Conservation (phyloP, 805 yeast species). For the Kregervanrija fluxuum region DNA sequence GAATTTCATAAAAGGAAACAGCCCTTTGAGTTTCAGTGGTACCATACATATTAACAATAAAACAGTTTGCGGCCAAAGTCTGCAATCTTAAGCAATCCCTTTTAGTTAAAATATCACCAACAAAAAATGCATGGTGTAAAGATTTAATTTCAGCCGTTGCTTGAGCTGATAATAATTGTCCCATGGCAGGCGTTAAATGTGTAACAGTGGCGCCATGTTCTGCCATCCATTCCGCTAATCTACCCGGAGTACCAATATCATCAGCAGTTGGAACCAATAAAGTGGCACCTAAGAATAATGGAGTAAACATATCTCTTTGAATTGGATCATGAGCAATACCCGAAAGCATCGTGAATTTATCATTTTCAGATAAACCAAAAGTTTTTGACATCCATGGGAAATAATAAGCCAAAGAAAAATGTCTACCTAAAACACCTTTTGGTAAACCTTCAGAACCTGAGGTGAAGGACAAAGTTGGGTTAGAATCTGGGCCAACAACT, state of each 20-base stretch:
- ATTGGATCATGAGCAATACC: slow-evolving; percentile 99
- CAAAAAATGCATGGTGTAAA: slow-evolving; percentile 94
- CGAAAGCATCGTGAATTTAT: slow-evolving; percentile 92
- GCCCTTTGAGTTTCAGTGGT: slow-evolving; percentile 99
- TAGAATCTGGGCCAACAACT: slow-evolving; percentile 93
- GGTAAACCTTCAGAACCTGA: slow-evolving; percentile 98
- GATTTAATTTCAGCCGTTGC: slow-evolving; percentile 81
- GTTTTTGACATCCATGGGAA: slow-evolving; percentile 97
- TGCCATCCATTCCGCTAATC: slow-evolving; percentile 95
- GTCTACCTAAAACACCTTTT: slow-evolving; percentile 97
- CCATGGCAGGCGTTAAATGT: slow-evolving; percentile 99
- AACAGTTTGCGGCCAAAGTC: slow-evolving; percentile 81
- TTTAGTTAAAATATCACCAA: slow-evolving; percentile 95
- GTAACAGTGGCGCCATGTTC: slow-evolving; percentile 89
- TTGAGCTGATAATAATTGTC: slow-evolving; percentile 92
- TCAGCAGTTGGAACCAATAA: slow-evolving; percentile 91
- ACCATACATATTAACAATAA: slow-evolving; percentile 96
- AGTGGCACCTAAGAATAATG: slow-evolving; percentile 91
- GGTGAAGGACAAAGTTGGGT: slow-evolving; percentile 94
- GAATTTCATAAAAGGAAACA: slow-evolving; percentile 88
- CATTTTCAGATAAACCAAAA: slow-evolving; percentile 69
- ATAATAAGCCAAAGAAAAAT: slow-evolving; percentile 91
- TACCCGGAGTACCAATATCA: slow-evolving; percentile 98
- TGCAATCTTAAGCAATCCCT: slow-evolving; percentile 94
- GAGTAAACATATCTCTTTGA: slow-evolving; percentile 98